These are phyloP conservation scores for Penicillium crystallinum DNA, from an alignment of 495 filamentous ascomycete genomes.

Conservation along the genomic window DNA sequence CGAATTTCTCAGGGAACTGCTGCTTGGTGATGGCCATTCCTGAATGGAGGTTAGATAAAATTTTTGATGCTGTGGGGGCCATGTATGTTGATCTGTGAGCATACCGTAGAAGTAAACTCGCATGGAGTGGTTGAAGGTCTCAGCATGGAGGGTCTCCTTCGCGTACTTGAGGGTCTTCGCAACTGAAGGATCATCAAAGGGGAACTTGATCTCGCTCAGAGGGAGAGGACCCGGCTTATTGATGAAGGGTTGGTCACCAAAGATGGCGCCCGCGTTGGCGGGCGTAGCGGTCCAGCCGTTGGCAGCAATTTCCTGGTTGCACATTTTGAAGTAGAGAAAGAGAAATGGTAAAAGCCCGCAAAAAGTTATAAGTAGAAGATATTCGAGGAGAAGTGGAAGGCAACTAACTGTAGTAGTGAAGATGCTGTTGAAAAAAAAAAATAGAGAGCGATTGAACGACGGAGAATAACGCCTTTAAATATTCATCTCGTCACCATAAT, in stretches of 20 bases:
- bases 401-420: too few relatives aligned
- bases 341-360: not conserved
- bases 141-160: slow-evolving; percentile 16
- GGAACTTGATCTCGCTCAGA: slow-evolving; percentile 20
- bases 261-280: slow-evolving; percentile 25
- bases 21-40: slow-evolving; percentile 26
- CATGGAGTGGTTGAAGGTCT: slow-evolving; percentile 71
- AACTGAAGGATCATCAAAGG: slow-evolving; percentile 18
- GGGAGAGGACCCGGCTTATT: slow-evolving; percentile 10
- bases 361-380: too few relatives aligned
- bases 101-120: slow-evolving; percentile 64
- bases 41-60: slow-evolving; percentile 2
- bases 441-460: not conserved
- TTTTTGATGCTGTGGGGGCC: not conserved
- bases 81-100: not conserved
- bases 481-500: too few relatives aligned
- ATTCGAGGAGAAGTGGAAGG: not conserved
- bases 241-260: slow-evolving; percentile 19
- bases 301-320: slow-evolving; percentile 17
- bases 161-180: slow-evolving; percentile 20
- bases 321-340: slow-evolving; percentile 9
- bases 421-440: not conserved
- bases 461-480: not conserved
- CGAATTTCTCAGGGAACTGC: slow-evolving; percentile 19
- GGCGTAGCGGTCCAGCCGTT: slow-evolving; percentile 28